Base-by-base conservation (phyloP, 768 basidiomycete genomes). In the Tulasnella sp. region DNA sequence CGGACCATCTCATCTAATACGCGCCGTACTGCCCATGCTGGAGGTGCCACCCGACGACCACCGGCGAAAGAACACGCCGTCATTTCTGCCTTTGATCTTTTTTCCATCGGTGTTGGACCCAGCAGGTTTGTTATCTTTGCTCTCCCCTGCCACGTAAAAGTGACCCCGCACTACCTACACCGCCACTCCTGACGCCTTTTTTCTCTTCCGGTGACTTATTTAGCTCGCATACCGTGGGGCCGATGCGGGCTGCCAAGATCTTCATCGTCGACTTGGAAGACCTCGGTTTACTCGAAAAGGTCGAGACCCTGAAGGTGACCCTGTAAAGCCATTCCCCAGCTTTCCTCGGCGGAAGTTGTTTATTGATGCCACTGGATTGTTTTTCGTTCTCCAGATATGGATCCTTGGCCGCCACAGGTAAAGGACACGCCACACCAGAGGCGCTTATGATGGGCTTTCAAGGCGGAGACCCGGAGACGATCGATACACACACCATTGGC, bases 201-300 rank as follows among this genome's bases (percentile, higher is more conserved):
- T 15, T 38, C 15, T 38, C 34, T 38, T n/a, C 34, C 34, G 34
- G 34, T 15, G 5, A 38, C 15, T 38, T 38, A 5, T 38, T 38
- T 48, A 80, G 78, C 43, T 80, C 79, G 1, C 84, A 86, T 67
- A 86, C 84, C 0, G 82, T 86, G 30, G 85, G 85, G 0, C 84
- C 84, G n/a, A 94, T 95, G 92, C 81, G 93, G 3, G 92, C 91
- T 15, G 88, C 84, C 8, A 89, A 82, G 60, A 95, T 94, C 64
- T 94, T 94, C 69, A 83, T 90, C 63, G 73, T 77, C 45, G 87
- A 91, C 70, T 74, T 92, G 24, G 72, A 79, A 58, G 82, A 87
- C 51, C 69, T 91, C 23, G 74, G 73, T 23, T 65, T 95, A 52
- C 72, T 95, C 42, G 79, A 86, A 45, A 82, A 86, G 76, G 85